Base-by-base conservation (phyloP, 257 asterid species). In the Sherardia arvensis region DNA sequence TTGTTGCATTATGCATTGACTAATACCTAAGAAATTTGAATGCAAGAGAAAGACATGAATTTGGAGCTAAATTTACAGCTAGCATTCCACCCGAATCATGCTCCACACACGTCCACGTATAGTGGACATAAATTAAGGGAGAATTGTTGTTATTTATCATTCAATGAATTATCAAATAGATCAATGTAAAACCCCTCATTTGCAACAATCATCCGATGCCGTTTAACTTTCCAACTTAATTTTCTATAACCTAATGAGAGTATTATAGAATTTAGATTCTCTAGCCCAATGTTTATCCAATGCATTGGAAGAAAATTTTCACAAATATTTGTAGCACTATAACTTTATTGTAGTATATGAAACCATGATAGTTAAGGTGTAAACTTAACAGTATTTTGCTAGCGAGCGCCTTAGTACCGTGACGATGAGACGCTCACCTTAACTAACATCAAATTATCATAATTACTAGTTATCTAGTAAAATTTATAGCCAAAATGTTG, bases 71-170 rank as follows among this genome's bases (percentile, higher is more conserved):
- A 76, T 89, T 93, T 68, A 93, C 90, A 3, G 94, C 82, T 66
- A 93, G 95, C 99, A 87, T 93, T 74, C 99, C 99, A 77, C 96
- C 89, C 27, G 87, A 38, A 61, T 93, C 99, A 66, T 87, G 99
- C 78, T 93, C 96, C 74, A 93, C n/a, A n/a, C n/a, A n/a, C n/a
- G n/a, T n/a, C n/a, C 58, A 6, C 85, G 94, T 57, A 93, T 76
- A 27, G 93, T 84, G 61, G 91, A 90, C 77, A 83, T 55, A 59
- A 93, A 73, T 66, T 96, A 82, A 51, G 95, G 96, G 63, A 95
- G 97, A 72, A 89, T 79, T 66, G 80, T 75, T 71, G 74, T 66
- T 26, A 91, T 77, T 49, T 81, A 73, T 93, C 95, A 79, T 82
- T 73, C 53, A 85, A 76, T 21, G 97, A 74, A 76, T 79, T 90